A percentile compares a stretch with the other conserved stretches of the same genome.
phyloP scores from a whole-genome alignment of 495 filamentous ascomycete species.

The Gamarada debralockiae region DNA sequence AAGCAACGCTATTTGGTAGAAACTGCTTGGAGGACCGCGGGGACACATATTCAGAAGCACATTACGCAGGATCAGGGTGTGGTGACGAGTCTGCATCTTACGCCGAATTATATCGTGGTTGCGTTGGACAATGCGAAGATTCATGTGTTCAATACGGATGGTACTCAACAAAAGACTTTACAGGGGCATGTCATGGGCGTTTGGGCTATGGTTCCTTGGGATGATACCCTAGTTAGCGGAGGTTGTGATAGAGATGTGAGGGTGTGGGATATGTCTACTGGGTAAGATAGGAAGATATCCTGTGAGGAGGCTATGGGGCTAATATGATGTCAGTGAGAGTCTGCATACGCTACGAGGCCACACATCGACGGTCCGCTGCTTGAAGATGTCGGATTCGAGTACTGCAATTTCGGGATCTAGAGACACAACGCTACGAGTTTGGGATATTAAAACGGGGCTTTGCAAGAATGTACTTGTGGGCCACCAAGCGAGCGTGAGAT shows the following conservation, averaged over 20 bases:
- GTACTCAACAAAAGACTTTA: constrained; percentile 80
- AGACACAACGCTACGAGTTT: constrained; percentile 90
- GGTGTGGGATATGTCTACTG: constrained; percentile 95
- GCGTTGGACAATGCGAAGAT: constrained; percentile 98
- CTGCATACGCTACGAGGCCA: constrained; percentile 88
- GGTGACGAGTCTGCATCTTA: constrained; percentile 92
- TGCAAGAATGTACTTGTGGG: constrained; percentile 92
- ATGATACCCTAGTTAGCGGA: constrained; percentile 90
- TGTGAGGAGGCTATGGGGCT: neutral
- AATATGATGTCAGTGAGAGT: constrained; percentile 42
- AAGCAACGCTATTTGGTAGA: constrained; percentile 97
- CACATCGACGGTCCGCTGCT: constrained; percentile 91
- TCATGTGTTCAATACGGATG: constrained; percentile 92
- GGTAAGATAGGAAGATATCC: constrained; percentile 52
- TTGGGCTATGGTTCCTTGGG: constrained; percentile 99
- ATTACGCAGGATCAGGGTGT: constrained; percentile 96
- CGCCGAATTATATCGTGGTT: constrained; percentile 93
- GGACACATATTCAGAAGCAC: constrained; percentile 69
- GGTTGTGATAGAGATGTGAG: constrained; percentile 95
- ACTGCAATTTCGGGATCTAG: constrained; percentile 95
- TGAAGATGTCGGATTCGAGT: constrained; percentile 93
- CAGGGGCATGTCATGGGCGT: constrained; percentile 98
- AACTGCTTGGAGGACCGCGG: constrained; percentile 91
- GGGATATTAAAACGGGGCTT: constrained; percentile 84
- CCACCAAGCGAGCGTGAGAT: constrained; percentile 94